These are phyloP conservation scores for Aspergillus japonicus DNA, from an alignment of 2,329 filamentous ascomycete species.

Conservation along the genomic window DNA sequence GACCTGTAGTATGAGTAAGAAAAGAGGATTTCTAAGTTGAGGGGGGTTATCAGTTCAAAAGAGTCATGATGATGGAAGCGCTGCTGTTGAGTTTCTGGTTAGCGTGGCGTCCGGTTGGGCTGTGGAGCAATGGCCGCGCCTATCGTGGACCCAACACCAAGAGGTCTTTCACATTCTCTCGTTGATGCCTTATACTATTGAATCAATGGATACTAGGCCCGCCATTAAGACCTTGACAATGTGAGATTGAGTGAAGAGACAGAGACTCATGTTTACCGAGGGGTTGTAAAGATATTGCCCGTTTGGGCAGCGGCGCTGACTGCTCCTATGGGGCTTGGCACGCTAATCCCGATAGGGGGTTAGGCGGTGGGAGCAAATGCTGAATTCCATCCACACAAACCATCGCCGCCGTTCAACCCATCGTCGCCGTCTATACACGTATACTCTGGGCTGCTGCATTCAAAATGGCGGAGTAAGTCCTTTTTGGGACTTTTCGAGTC, in stretches of 20 bases:
- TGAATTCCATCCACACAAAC: slow-evolving; percentile 36
- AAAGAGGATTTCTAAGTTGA: neutral
- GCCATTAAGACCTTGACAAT: neutral
- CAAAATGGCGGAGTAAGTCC: slow-evolving; percentile 35
- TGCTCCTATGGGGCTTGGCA: slow-evolving; percentile 22
- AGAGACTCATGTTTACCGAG: no score
- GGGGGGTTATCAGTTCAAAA: neutral
- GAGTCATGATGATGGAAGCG: neutral
- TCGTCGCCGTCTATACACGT: slow-evolving; percentile 19
- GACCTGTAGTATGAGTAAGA: neutral
- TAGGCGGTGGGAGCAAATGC: slow-evolving; percentile 30
- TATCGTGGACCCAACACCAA: neutral
- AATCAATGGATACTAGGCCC: neutral
- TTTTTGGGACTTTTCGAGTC: neutral
- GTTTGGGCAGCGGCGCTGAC: neutral
- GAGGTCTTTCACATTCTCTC: neutral
- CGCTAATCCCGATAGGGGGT: slow-evolving; percentile 23
- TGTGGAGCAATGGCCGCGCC: neutral
- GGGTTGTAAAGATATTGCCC: neutral
- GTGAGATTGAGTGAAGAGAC: no score
- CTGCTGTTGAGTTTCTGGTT: neutral
- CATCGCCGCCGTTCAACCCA: slow-evolving; percentile 19
- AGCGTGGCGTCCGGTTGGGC: slow-evolving; percentile 4
- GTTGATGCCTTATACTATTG: no score
- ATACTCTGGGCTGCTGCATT: slow-evolving; percentile 23